phyloP scores from a whole-genome alignment of 2,329 filamentous ascomycete genomes.

The Tolypocladium paradoxum region DNA sequence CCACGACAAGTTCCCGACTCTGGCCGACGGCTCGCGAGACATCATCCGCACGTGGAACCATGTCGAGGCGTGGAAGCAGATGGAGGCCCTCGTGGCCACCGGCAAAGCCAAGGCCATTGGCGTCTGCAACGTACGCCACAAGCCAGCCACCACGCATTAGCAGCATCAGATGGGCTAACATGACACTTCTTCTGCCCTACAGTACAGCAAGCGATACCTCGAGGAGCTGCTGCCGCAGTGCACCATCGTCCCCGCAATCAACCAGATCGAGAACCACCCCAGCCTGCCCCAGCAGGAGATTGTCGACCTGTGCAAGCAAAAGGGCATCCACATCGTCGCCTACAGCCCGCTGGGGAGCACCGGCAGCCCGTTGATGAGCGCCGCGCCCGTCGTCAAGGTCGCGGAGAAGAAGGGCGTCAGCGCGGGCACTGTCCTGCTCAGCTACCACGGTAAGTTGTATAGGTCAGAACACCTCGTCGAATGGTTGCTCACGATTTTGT shows the following conservation, averaged over 20 bases:
- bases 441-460: constrained; percentile 53
- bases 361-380: constrained; percentile 52
- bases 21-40: constrained; percentile 62
- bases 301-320: constrained; percentile 54
- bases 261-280: constrained; percentile 68
- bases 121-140: constrained; percentile 38
- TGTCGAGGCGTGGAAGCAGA: constrained; percentile 65
- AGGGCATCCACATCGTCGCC: constrained; percentile 61
- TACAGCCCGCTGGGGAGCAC: constrained; percentile 59
- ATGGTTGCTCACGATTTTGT: background rate
- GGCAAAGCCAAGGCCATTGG: constrained; percentile 46
- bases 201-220: constrained; percentile 46
- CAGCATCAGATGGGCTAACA: background rate
- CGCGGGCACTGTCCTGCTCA: constrained; percentile 54
- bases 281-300: constrained; percentile 62
- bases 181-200: background rate
- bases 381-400: constrained; percentile 51
- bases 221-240: constrained; percentile 40
- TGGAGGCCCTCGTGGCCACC: constrained; percentile 54
- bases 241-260: constrained; percentile 51
- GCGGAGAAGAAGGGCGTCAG: constrained; percentile 52
- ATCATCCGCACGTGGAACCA: constrained; percentile 60
- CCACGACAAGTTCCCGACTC: constrained; percentile 65
- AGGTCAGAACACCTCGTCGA: background rate
- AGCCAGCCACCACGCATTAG: too few species aligned